phyloP scores from a whole-genome alignment of 2,329 filamentous ascomycete species.

The Trichoderma sp. region DNA sequence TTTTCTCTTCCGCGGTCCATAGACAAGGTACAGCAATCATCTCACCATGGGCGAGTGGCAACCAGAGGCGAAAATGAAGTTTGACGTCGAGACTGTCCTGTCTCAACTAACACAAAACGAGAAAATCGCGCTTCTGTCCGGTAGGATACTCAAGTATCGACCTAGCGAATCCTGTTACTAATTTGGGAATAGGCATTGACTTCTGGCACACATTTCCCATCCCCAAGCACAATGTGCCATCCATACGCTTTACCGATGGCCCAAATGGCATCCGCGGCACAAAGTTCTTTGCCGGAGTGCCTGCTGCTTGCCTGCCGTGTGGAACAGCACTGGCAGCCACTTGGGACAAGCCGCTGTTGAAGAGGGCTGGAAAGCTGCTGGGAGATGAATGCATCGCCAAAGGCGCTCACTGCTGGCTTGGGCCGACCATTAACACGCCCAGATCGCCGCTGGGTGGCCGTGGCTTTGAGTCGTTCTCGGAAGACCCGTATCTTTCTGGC shows the following conservation, averaged over 20 bases:
- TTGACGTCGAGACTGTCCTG: constrained; percentile 4
- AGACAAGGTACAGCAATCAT: too few relatives aligned
- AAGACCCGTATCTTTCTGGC: constrained; percentile 1
- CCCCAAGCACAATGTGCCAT: constrained; percentile 8
- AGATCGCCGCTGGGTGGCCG: constrained; percentile 1
- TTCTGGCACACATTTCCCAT: constrained; percentile 13
- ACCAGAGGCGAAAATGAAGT: not conserved
- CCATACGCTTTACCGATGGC: not conserved
- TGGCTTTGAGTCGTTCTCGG: constrained; percentile 11
- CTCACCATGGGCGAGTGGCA: constrained; percentile 8
- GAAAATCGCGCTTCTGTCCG: constrained; percentile 11
- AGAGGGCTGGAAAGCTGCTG: not conserved
- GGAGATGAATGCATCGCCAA: constrained; percentile 17
- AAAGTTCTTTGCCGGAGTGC: constrained; percentile 11
- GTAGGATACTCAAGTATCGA: not conserved
- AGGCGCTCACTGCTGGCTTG: constrained; percentile 8
- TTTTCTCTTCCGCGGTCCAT: not conserved
- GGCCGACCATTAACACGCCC: constrained; percentile 11
- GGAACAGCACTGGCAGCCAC: constrained; percentile 7
- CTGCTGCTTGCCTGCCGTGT: constrained; percentile 1
- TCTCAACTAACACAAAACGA: constrained; percentile 7
- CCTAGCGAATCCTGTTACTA: not conserved
- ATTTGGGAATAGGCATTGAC: not conserved
- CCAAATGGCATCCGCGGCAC: constrained; percentile 14
- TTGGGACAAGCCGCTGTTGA: constrained; percentile 4